Conservation (phyloP, 163 green algal genomes). For the Trebouxiophyceae sp. region DNA sequence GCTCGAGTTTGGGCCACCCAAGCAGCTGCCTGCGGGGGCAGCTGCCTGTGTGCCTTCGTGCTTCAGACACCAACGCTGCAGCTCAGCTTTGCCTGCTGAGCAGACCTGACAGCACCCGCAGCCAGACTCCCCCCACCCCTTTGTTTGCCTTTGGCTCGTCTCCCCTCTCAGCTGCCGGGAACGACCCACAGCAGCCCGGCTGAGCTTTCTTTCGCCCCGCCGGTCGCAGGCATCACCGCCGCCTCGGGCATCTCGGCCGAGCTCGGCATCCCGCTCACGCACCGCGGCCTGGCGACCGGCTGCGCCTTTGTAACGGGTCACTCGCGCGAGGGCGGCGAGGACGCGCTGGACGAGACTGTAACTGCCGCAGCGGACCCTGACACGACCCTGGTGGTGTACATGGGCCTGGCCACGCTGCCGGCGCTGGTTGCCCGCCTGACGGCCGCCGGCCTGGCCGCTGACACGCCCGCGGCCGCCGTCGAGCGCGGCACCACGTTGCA, state of each 20-base stretch:
- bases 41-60: no score
- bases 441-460: constrained; percentile 41
- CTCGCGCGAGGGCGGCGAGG: constrained; percentile 66
- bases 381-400: constrained; percentile 96
- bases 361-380: constrained; percentile 54
- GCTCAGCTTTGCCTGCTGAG: no score
- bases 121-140: no score
- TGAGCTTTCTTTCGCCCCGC: no score
- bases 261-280: constrained; percentile 94
- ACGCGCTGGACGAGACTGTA: constrained; percentile 40
- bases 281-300: constrained; percentile 87
- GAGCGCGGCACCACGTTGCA: constrained; percentile 86
- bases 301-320: constrained; percentile 93
- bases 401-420: constrained; percentile 86
- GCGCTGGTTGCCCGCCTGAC: constrained; percentile 25
- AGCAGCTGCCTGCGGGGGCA: no score
- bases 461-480: constrained; percentile 84
- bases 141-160: no score
- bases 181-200: no score
- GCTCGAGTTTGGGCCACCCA: no score
- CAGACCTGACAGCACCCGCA: no score
- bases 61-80: no score
- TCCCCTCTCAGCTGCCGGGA: no score
- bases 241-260: constrained; percentile 88
- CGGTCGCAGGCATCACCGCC: constrained; percentile 84